These are phyloP conservation scores for Cyberlindnera suaveolens DNA, from an alignment of 805 yeast species.

Conservation along the genomic window DNA sequence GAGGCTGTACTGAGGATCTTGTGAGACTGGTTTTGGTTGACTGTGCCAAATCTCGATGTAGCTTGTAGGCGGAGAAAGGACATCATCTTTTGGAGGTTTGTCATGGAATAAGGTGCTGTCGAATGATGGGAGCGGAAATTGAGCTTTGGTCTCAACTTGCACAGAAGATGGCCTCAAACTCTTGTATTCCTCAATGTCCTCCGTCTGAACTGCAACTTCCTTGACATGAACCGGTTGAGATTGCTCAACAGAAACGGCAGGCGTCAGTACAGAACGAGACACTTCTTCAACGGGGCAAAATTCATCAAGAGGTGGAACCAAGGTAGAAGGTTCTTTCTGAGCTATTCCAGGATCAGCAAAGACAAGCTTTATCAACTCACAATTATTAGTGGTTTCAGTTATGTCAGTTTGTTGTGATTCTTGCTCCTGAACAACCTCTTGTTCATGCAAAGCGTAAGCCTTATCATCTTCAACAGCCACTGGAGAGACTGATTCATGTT, in stretches of 20 bases:
- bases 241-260: not conserved
- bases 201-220: conserved; percentile 9
- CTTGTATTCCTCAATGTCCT: conserved; percentile 6
- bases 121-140: conserved; percentile 15
- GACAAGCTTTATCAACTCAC: too few species aligned
- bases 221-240: not conserved
- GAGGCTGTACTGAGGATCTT: conserved; percentile 18
- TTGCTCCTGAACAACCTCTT: not conserved
- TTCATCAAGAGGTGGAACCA: too few species aligned
- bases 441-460: not conserved
- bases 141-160: not conserved
- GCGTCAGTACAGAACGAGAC: too few species aligned
- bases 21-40: conserved; percentile 25
- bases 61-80: conserved; percentile 13
- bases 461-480: not conserved
- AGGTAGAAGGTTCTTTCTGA: too few species aligned
- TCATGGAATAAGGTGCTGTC: conserved; percentile 20
- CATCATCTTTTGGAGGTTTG: conserved; percentile 14
- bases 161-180: conserved; percentile 7
- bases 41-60: conserved; percentile 24
- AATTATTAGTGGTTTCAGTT: too few species aligned
- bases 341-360: too few species aligned
- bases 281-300: too few species aligned
- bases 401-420: too few species aligned
- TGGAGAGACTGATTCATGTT: too few species aligned